A percentile compares a stretch with the other conserved stretches of the same genome.
Conservation (phyloP, 2,329 filamentous ascomycete genomes). For the Alternaria panax region DNA sequence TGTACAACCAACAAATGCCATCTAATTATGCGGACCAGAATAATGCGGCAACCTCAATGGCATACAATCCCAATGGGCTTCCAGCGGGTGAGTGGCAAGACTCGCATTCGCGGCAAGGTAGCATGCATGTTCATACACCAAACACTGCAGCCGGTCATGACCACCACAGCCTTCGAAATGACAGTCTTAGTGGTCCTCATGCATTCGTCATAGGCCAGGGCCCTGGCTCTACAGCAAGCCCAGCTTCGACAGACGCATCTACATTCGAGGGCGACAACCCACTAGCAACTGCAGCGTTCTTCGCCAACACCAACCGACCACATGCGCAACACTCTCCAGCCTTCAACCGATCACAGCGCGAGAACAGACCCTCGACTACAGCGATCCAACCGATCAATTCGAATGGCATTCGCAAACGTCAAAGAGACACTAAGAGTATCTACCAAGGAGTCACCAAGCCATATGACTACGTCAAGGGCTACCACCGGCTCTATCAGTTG, state of each 20-base stretch:
- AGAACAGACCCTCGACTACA: slow-evolving; percentile 35
- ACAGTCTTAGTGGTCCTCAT: slow-evolving; percentile 55
- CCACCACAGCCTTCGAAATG: slow-evolving; percentile 37
- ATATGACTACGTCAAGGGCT: slow-evolving; percentile 88
- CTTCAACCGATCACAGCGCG: slow-evolving; percentile 35
- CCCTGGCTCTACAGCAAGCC: slow-evolving; percentile 63
- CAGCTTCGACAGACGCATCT: slow-evolving; percentile 55
- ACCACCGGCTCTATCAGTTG: slow-evolving; percentile 85
- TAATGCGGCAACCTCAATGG: slow-evolving; percentile 39
- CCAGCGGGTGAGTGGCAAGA: slow-evolving; percentile 49
- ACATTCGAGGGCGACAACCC: slow-evolving; percentile 56
- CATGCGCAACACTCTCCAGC: slow-evolving; percentile 42
- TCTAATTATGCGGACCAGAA: slow-evolving; percentile 34
- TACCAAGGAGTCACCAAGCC: slow-evolving; percentile 91
- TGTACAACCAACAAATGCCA: slow-evolving; percentile 53
- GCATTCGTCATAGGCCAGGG: slow-evolving; percentile 69
- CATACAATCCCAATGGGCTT: slow-evolving; percentile 37
- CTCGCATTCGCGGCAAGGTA: slow-evolving; percentile 52
- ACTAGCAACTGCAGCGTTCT: slow-evolving; percentile 44
- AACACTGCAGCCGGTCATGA: slow-evolving; percentile 52
- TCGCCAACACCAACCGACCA: slow-evolving; percentile 43
- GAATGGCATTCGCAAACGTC: slow-evolving; percentile 56
- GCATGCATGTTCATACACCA: slow-evolving; percentile 53
- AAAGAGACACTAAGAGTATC: slow-evolving; percentile 79
- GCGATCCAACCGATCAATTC: slow-evolving; percentile 43